phyloP scores from a whole-genome alignment of 108 stramenopile species.

The Skeletonema costatum region DNA sequence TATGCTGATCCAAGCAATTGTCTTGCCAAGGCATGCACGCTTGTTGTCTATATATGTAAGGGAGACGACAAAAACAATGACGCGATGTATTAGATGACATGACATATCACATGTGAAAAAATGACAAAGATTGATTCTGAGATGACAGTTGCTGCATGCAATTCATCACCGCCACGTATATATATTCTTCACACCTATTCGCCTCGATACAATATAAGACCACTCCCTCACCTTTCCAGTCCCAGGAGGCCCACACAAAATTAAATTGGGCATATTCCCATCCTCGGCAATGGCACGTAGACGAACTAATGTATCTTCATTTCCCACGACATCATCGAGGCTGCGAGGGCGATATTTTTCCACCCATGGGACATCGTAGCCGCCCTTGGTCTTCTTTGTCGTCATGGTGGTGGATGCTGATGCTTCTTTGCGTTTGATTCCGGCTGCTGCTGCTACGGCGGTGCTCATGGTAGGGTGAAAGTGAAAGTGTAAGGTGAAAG shows the following conservation, averaged over 20 bases:
- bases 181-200: too few species aligned
- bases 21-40: constrained; percentile 88
- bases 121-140: background rate
- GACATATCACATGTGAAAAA: constrained; percentile 1
- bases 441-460: background rate
- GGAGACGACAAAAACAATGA: background rate
- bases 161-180: too few species aligned
- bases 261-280: constrained; percentile 98
- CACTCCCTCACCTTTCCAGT: constrained; percentile 75
- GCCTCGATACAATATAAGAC: background rate
- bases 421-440: constrained; percentile 30
- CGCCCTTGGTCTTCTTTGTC: constrained; percentile 6
- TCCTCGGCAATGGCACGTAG: constrained; percentile 92
- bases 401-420: background rate
- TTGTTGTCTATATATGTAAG: constrained; percentile 68
- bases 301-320: constrained; percentile 93
- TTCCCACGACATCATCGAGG: constrained; percentile 95
- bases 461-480: background rate
- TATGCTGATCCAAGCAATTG: constrained; percentile 85
- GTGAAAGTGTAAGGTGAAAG: too few species aligned
- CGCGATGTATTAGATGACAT: constrained; percentile 8
- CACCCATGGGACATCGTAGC: constrained; percentile 94
- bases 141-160: too few species aligned
- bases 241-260: constrained; percentile 93
- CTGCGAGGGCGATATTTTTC: constrained; percentile 93